phyloP scores from a whole-genome alignment of 1,284 basidiomycete species.

The Tylopilus sp. region DNA sequence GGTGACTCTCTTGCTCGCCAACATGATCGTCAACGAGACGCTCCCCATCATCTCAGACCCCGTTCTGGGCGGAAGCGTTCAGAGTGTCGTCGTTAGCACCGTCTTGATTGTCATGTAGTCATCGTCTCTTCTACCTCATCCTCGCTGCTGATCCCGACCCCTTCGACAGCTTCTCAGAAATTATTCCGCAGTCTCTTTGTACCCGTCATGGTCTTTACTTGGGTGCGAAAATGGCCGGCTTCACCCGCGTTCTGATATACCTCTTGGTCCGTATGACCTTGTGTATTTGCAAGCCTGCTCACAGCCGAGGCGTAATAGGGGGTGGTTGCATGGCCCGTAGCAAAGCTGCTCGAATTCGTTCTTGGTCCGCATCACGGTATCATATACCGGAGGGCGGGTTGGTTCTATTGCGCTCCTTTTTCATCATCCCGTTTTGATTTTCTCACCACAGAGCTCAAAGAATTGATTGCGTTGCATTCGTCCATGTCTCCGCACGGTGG shows the following conservation, averaged over 20 bases:
- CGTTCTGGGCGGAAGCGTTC: slow-evolving; percentile 80
- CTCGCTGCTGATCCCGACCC: not conserved
- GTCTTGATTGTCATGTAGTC: slow-evolving; percentile 82
- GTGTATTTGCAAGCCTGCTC: no score
- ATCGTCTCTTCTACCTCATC: not conserved
- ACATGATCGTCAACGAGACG: slow-evolving; percentile 91
- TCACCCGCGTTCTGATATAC: slow-evolving; percentile 70
- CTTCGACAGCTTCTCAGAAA: slow-evolving; percentile 71
- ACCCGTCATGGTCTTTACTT: slow-evolving; percentile 90
- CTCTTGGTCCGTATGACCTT: slow-evolving; percentile 62
- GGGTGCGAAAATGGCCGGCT: slow-evolving; percentile 85
- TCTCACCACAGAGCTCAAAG: slow-evolving; percentile 52
- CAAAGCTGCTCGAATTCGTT: slow-evolving; percentile 61
- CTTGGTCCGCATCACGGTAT: slow-evolving; percentile 64
- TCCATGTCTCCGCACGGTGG: slow-evolving; percentile 55
- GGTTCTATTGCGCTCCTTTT: not conserved
- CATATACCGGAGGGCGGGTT: slow-evolving; percentile 49
- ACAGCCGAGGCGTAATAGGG: no score
- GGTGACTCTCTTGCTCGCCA: slow-evolving; percentile 78
- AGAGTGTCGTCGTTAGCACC: slow-evolving; percentile 80
- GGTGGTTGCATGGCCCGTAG: slow-evolving; percentile 78
- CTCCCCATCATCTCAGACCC: slow-evolving; percentile 89
- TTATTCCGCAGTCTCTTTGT: slow-evolving; percentile 89
- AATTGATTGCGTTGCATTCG: slow-evolving; percentile 70
- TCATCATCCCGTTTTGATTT: not conserved